These are phyloP conservation scores for Penicillium olsonii DNA, from an alignment of 2,329 filamentous ascomycete genomes.

Conservation along the genomic window DNA sequence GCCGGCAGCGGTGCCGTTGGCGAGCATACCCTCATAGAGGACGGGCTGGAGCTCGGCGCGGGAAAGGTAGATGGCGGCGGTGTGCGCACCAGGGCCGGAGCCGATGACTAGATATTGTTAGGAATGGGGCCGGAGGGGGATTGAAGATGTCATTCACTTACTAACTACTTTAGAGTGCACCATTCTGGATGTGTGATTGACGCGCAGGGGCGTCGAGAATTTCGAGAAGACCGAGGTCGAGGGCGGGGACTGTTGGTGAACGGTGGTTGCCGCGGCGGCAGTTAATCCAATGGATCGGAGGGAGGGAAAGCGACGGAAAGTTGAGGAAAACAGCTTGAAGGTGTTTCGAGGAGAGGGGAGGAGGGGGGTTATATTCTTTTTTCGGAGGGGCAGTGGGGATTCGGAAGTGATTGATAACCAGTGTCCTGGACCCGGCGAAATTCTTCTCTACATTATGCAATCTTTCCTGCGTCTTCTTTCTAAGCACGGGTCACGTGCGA, in stretches of 20 bases:
- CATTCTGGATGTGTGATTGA: constrained; percentile 52
- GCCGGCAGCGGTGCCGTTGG: constrained; percentile 92
- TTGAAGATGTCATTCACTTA: constrained; percentile 51
- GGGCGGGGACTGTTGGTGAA: constrained; percentile 60
- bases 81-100: constrained; percentile 96
- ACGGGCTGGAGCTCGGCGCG: constrained; percentile 93
- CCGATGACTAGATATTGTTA: constrained; percentile 64
- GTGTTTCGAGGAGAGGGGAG: constrained; percentile 33
- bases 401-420: constrained; percentile 17
- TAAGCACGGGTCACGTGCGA: constrained; percentile 7
- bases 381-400: constrained; percentile 19
- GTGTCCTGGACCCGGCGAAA: constrained; percentile 7
- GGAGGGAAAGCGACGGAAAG: constrained; percentile 65
- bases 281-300: constrained; percentile 74
- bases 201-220: constrained; percentile 42
- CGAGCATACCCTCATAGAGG: constrained; percentile 96
- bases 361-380: constrained; percentile 14
- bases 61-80: constrained; percentile 92
- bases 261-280: constrained; percentile 69
- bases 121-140: neutral
- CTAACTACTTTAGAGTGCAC: constrained; percentile 95
- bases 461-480: constrained; percentile 11
- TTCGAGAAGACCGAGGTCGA: constrained; percentile 38
- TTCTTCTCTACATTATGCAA: no score
- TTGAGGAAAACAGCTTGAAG: constrained; percentile 92